These are phyloP conservation scores for Inga oerstediana DNA, from an alignment of 306 rosid genomes.

Conservation along the genomic window DNA sequence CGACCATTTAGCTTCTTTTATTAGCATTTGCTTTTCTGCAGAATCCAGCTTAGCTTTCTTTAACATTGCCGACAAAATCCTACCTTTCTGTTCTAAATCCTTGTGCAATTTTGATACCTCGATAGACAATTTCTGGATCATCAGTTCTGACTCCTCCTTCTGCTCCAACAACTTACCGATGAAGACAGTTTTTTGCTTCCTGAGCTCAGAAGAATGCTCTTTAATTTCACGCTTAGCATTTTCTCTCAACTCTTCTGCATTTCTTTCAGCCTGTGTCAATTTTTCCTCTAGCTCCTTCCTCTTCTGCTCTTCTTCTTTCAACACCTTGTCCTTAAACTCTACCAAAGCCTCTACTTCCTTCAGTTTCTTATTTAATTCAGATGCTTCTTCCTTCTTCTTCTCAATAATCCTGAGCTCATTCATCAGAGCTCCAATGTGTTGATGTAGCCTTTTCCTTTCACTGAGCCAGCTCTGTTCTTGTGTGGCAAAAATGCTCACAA, in stretches of 20 bases:
- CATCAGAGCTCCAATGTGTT: slow-evolving; percentile 68
- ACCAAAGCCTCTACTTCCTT: slow-evolving; percentile 58
- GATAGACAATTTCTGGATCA: slow-evolving; percentile 69
- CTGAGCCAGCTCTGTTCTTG: slow-evolving; percentile 86
- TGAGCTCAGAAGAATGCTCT: background rate
- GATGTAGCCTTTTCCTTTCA: slow-evolving; percentile 72
- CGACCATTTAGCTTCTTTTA: slow-evolving; percentile 80
- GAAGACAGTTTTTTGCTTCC: slow-evolving; percentile 77
- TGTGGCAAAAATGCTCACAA: slow-evolving; percentile 83
- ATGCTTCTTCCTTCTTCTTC: slow-evolving; percentile 51
- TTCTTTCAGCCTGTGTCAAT: slow-evolving; percentile 51
- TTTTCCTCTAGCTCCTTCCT: slow-evolving; percentile 69
- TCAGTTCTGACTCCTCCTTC: slow-evolving; percentile 77
- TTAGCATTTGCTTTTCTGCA: slow-evolving; percentile 77
- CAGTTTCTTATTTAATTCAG: slow-evolving; percentile 57
- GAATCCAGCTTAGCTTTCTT: slow-evolving; percentile 81
- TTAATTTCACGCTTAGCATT: slow-evolving; percentile 28
- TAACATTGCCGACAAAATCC: slow-evolving; percentile 85
- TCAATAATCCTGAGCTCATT: slow-evolving; percentile 63
- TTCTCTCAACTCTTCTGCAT: slow-evolving; percentile 69
- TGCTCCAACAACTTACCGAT: slow-evolving; percentile 59
- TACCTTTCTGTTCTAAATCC: slow-evolving; percentile 90
- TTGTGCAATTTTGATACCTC: slow-evolving; percentile 71
- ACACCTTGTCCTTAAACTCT: slow-evolving; percentile 53
- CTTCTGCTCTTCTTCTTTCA: slow-evolving; percentile 60